phyloP scores from a whole-genome alignment of 257 asterid species.

The Solanum medicagineum region DNA sequence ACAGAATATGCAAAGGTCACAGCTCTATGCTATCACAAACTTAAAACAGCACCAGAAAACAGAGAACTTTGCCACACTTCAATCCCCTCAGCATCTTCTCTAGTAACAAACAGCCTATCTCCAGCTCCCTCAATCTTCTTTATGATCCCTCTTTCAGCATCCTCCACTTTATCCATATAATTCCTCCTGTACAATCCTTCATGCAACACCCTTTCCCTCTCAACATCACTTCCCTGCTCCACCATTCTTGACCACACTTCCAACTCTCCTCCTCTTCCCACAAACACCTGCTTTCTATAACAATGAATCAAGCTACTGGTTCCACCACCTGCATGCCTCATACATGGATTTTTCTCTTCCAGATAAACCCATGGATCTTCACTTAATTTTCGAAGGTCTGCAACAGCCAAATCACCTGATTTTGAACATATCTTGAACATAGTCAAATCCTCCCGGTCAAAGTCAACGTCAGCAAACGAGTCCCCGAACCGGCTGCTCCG shows the following conservation, averaged over 20 bases:
- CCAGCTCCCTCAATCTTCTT: constrained; percentile 88
- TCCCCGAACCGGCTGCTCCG: constrained; percentile 91
- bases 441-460: constrained; percentile 36
- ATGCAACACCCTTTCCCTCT: constrained; percentile 14
- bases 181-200: constrained; percentile 75
- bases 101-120: constrained; percentile 65
- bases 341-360: constrained; percentile 78
- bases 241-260: constrained; percentile 83
- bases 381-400: constrained; percentile 60
- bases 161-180: constrained; percentile 60
- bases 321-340: constrained; percentile 51
- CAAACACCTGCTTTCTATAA: constrained; percentile 65
- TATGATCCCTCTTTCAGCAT: constrained; percentile 60
- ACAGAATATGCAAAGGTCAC: background rate
- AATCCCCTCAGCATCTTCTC: constrained; percentile 79
- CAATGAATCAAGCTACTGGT: constrained; percentile 37
- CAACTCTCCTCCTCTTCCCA: constrained; percentile 76
- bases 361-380: constrained; percentile 94
- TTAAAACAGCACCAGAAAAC: constrained; percentile 42
- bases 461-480: constrained; percentile 68
- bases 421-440: constrained; percentile 81
- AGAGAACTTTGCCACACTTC: constrained; percentile 90
- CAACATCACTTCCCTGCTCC: constrained; percentile 7
- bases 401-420: constrained; percentile 85
- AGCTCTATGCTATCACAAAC: constrained; percentile 17